Base-by-base conservation (phyloP, 129 eudicot species). In the Flaveria brownii region DNA sequence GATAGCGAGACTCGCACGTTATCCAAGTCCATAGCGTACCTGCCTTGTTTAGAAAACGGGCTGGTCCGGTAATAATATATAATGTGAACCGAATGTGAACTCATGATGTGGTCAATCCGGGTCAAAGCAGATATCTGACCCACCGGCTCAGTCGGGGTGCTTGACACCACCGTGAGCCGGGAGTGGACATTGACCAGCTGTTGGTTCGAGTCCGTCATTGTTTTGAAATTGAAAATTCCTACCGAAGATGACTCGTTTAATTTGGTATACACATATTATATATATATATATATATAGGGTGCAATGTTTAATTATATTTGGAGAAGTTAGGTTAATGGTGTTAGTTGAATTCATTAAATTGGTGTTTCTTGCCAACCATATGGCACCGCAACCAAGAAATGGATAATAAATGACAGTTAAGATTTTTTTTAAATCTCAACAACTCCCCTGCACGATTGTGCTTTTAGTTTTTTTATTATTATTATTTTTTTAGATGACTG, bases 131-230 rank as follows among this genome's bases (percentile, higher is more conserved):
- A 63, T 14, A 43, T 16, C 39, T 70, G 74, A 17, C 92, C 90
- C 64, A 74, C 39, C 59, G 88, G 84, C 77, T 81, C 87, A 1
- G 71, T 82, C n/a, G 96, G 96, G 46, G 47, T 80, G 76, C 92
- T 81, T 2, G 96, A 90, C 22, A 90, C 96, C 15, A 85, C 78
- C 0, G 92, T 90, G 30, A 90, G 86, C 57, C 75, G 64, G 17
- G 92, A 83, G 56, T 85, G 83, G n/a, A 85, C 73, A 14, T 77
- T 75, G 36, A 90, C 96, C 2, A 74, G 77, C 15, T n/a, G 62
- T 16, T 5, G 49, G 39, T 41, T 81, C 36, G 39, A 12, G 1
- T 6, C 56, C 39, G 57, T 20, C 12, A 20, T 60, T 67, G 8
- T 54, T 51, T 61, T 14, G 47, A 59, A 46, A 67, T 10, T 9